Evolutionary conservation across 495 filamentous ascomycete genomes (phyloP).

Genomic region (Jackrogersella minutella): DNA sequence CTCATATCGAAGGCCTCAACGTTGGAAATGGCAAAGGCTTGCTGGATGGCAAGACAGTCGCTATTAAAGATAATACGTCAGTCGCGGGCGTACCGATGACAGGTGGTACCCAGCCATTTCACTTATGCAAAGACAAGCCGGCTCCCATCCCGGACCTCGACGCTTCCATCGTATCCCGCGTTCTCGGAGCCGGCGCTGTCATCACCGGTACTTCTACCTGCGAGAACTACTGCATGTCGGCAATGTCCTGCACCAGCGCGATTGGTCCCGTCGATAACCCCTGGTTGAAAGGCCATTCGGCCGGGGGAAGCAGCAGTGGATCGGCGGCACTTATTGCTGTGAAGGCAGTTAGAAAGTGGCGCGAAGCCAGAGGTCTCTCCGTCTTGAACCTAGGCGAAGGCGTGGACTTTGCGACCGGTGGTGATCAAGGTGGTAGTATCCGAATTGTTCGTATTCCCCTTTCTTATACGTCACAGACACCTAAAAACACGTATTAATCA

Average conservation of each 20-base stretch:
- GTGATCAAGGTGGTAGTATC: slow-evolving; percentile 63
- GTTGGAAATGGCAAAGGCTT: slow-evolving; percentile 5
- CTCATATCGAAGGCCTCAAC: slow-evolving; percentile 8
- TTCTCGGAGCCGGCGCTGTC: slow-evolving; percentile 52
- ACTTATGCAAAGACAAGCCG: slow-evolving; percentile 35
- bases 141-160: slow-evolving; percentile 46
- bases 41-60: slow-evolving; percentile 44
- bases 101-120: slow-evolving; percentile 45
- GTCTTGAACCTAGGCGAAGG: slow-evolving; percentile 35
- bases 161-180: slow-evolving; percentile 55
- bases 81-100: slow-evolving; percentile 53
- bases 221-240: slow-evolving; percentile 54
- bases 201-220: slow-evolving; percentile 48
- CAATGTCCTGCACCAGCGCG: slow-evolving; percentile 46
- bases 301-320: slow-evolving; percentile 62
- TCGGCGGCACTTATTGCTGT: slow-evolving; percentile 56
- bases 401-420: slow-evolving; percentile 61
- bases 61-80: slow-evolving; percentile 53
- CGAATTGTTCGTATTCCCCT: slow-evolving; percentile 45
- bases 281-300: slow-evolving; percentile 48
- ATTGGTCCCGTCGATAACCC: slow-evolving; percentile 52
- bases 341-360: slow-evolving; percentile 13
- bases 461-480: neutral
- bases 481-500: neutral
- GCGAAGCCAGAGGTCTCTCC: slow-evolving; percentile 10